phyloP scores from a whole-genome alignment of 73 alveolate genomes.

The Uronychia setigera region DNA sequence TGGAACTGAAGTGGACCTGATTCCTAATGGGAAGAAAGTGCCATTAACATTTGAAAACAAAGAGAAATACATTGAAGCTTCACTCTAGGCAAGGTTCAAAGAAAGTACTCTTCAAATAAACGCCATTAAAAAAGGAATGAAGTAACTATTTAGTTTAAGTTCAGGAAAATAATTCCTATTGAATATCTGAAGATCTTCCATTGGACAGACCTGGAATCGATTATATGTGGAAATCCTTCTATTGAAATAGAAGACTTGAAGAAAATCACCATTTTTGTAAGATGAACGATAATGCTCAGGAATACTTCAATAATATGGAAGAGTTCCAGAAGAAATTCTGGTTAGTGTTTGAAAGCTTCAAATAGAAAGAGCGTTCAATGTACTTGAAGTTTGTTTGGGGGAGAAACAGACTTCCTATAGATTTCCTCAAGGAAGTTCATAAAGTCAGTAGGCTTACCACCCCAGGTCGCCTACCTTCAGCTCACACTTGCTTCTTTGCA shows the following conservation, averaged over 20 bases:
- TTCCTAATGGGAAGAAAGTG: constrained; percentile 62
- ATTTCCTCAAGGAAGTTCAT: constrained; percentile 41
- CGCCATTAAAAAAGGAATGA: constrained; percentile 68
- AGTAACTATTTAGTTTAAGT: constrained; percentile 22
- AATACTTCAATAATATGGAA: neutral
- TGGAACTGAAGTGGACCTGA: constrained; percentile 69
- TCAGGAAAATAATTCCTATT: constrained; percentile 74
- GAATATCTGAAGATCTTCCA: constrained; percentile 45
- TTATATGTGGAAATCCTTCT: constrained; percentile 89
- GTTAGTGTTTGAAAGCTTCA: constrained; percentile 86
- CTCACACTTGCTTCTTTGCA: constrained; percentile 96
- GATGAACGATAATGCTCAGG: neutral
- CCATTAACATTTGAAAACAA: constrained; percentile 57
- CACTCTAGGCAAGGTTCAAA: constrained; percentile 55
- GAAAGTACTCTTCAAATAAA: constrained; percentile 68
- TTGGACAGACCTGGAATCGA: constrained; percentile 89
- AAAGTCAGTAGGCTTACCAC: constrained; percentile 43
- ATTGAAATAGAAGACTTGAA: constrained; percentile 81
- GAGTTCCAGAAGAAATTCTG: constrained; percentile 69
- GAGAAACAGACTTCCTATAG: constrained; percentile 86
- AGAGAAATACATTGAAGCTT: constrained; percentile 47
- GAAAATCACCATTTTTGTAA: constrained; percentile 64
- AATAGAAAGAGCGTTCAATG: constrained; percentile 79
- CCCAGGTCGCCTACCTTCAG: constrained; percentile 75
- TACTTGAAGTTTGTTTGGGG: constrained; percentile 96